Evolutionary conservation across 2,329 filamentous ascomycete genomes (phyloP).

Genomic region (Rhinocladiella mackenziei): DNA sequence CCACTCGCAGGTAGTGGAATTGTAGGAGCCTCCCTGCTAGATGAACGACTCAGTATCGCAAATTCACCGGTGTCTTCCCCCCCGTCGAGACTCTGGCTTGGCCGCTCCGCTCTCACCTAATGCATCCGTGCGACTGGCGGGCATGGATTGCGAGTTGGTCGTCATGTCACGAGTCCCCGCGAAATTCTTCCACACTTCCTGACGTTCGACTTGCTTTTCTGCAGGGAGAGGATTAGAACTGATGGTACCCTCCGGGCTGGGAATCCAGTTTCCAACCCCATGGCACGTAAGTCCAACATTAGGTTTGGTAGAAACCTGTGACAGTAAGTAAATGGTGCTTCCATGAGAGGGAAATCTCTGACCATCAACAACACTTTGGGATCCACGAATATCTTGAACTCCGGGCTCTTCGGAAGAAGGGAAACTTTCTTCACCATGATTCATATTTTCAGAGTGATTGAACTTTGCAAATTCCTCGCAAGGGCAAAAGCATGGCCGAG

Average conservation of each 20-base stretch:
- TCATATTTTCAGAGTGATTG: constrained; percentile 6
- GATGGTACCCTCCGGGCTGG: neutral
- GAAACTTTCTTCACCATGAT: neutral
- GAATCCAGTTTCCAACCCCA: neutral
- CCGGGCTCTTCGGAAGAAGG: neutral
- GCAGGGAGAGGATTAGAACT: constrained; percentile 2
- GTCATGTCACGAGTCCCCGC: constrained; percentile 1
- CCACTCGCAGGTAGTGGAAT: too few species aligned
- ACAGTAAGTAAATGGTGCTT: constrained; percentile 21
- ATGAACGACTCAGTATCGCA: too few species aligned
- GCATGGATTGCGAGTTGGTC: neutral
- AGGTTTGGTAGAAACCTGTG: constrained; percentile 4
- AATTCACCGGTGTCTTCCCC: too few species aligned
- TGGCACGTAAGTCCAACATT: constrained; percentile 3
- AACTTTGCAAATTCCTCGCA: constrained; percentile 17
- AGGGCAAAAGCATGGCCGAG: constrained; percentile 20
- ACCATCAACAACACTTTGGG: constrained; percentile 11
- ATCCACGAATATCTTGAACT: neutral
- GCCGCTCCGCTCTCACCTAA: too few species aligned
- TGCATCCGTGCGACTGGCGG: neutral
- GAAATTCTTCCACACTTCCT: constrained; percentile 16
- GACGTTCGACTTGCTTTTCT: constrained; percentile 9
- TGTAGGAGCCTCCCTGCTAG: too few species aligned
- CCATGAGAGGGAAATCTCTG: constrained; percentile 10
- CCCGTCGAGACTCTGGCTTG: too few species aligned